Percentiles rank a stretch among this genome's conserved stretches.
These are phyloP conservation scores for Cyclotella cryptica DNA, from an alignment of 108 stramenopile genomes.

Conservation along the genomic window DNA sequence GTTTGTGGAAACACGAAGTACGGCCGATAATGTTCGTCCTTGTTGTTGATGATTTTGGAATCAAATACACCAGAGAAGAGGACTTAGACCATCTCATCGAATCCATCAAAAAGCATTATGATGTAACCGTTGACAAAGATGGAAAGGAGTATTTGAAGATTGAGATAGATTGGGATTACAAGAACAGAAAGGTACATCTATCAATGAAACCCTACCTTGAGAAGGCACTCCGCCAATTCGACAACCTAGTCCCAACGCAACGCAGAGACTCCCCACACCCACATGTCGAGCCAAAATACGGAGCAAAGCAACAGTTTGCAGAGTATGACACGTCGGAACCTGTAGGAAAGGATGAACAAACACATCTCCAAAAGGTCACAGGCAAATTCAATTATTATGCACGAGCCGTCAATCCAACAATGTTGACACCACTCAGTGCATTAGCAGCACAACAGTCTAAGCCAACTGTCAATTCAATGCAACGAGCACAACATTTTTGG, in stretches of 20 bases:
- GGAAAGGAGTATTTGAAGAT: slow-evolving; percentile 22
- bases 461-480: slow-evolving; percentile 26
- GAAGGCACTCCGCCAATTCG: too few relatives aligned
- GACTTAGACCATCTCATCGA: too few relatives aligned
- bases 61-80: too few relatives aligned
- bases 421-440: slow-evolving; percentile 6
- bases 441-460: neutral
- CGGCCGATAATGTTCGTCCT: slow-evolving; percentile 44
- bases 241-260: slow-evolving; percentile 17
- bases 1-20: slow-evolving; percentile 29
- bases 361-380: slow-evolving; percentile 44
- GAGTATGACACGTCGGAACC: slow-evolving; percentile 25
- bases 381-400: slow-evolving; percentile 47
- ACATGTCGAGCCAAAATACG: too few relatives aligned
- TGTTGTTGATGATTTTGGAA: too few relatives aligned
- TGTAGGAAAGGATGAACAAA: slow-evolving; percentile 17
- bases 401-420: slow-evolving; percentile 38
- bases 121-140: too few relatives aligned
- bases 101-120: slow-evolving; percentile 34
- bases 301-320: slow-evolving; percentile 44
- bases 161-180: slow-evolving; percentile 23
- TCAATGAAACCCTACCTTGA: too few relatives aligned
- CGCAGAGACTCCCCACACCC: too few relatives aligned
- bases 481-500: slow-evolving; percentile 40
- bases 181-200: too few relatives aligned